Conservation (phyloP, 2,329 filamentous ascomycete species). For the Fusarium pininemorale region DNA sequence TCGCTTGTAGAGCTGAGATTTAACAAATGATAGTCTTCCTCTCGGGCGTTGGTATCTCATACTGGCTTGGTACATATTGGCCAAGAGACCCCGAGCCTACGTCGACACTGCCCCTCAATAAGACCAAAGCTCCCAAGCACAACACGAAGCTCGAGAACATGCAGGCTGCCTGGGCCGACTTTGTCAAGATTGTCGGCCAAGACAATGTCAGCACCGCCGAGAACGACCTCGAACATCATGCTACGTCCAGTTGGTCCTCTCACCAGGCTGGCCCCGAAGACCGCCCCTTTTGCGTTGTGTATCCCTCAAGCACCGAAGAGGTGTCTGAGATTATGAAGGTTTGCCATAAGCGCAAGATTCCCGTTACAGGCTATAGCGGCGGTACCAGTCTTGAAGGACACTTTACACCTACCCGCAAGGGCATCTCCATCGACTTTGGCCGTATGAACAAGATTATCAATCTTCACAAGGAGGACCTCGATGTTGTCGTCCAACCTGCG, state of each 20-base stretch:
- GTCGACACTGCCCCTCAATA: constrained; percentile 68
- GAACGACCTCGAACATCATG: constrained; percentile 64
- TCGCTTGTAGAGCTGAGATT: not conserved
- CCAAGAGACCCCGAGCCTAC: constrained; percentile 59
- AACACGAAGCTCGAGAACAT: constrained; percentile 70
- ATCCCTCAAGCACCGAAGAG: constrained; percentile 80
- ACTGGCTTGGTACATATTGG: constrained; percentile 67
- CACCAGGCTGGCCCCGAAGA: constrained; percentile 60
- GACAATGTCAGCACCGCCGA: constrained; percentile 71
- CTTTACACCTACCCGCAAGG: constrained; percentile 82
- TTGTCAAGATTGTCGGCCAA: constrained; percentile 69
- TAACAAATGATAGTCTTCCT: constrained; percentile 57
- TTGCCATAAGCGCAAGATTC: constrained; percentile 82
- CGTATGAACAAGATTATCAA: constrained; percentile 84
- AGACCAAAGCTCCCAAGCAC: constrained; percentile 61
- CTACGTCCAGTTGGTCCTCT: constrained; percentile 71
- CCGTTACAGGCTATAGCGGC: constrained; percentile 86
- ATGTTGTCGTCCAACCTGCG: constrained; percentile 81
- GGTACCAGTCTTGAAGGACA: constrained; percentile 92
- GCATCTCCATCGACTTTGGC: constrained; percentile 86
- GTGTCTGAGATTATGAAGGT: constrained; percentile 89
- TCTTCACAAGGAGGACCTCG: constrained; percentile 80
- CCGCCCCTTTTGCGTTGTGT: constrained; percentile 76
- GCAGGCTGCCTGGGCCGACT: constrained; percentile 76
- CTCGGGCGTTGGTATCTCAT: constrained; percentile 61